Conservation (phyloP, 208 protist genomes). For the Angomonas ambiguus region DNA sequence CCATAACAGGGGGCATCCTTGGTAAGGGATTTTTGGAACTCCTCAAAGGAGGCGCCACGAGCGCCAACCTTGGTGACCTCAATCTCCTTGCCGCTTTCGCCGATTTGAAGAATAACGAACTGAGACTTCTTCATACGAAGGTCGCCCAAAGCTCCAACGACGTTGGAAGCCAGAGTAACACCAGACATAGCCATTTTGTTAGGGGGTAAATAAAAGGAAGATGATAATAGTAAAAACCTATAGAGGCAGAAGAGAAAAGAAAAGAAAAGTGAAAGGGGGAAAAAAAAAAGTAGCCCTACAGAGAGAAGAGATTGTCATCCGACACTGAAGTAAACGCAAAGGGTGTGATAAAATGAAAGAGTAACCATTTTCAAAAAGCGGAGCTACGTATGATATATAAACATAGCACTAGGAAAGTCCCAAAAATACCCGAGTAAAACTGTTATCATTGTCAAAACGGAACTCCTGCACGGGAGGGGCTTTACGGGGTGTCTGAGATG, state of each 20-base stretch:
- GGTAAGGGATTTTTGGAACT: constrained; percentile 69
- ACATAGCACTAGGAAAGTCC: not conserved
- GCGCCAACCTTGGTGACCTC: constrained; percentile 56
- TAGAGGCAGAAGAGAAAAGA: constrained; percentile 7
- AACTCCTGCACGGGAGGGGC: not conserved
- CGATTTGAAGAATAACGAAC: constrained; percentile 86
- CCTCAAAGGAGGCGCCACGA: constrained; percentile 51
- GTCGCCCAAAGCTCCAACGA: constrained; percentile 55
- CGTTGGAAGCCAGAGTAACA: constrained; percentile 68
- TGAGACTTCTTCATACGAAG: constrained; percentile 82
- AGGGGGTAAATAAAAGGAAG: not conserved
- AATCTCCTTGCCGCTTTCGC: constrained; percentile 74
- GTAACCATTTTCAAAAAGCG: not conserved
- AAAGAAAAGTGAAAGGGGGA: constrained; percentile 7
- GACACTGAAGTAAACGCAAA: not conserved
- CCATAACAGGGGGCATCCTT: constrained; percentile 81
- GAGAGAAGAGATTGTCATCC: not conserved
- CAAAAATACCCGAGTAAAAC: constrained; percentile 2
- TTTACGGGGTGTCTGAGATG: too few relatives aligned
- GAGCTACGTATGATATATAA: too few relatives aligned
- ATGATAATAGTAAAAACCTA: not conserved
- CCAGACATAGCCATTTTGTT: constrained; percentile 81
- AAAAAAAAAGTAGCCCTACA: not conserved
- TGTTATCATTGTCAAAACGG: not conserved
- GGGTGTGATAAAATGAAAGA: not conserved